Base-by-base conservation (phyloP, 169 alveolate species). In the Cryptosporidium meleagridis region DNA sequence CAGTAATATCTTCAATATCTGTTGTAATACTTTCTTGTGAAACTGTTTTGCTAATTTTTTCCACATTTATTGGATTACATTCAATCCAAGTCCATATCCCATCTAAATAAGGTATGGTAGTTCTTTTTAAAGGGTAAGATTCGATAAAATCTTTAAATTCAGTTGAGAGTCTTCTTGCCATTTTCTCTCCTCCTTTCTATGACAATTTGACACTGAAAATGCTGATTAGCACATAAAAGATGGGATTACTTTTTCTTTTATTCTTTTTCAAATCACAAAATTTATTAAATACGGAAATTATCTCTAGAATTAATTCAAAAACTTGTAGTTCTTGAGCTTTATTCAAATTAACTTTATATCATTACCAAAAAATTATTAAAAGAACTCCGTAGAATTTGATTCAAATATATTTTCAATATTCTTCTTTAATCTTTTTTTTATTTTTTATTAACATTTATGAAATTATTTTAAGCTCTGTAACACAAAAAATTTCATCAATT, bases 41-140 rank as follows among this genome's bases (percentile, higher is more conserved):
- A 48, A 51, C 62, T 39, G 3, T 51, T 48, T 31, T 52, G 2
- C n/a, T 23, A 2, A 45, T 21, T 26, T 51, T 70, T 14, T 41
- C 58, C 48, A 8, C 29, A 55, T 39, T 9, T 55, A 18, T 65
- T 0, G 89, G 89, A 65, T 65, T 31, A 51, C 89, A 80, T 1
- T 80, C 89, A 41, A 80, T 80, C 73, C 75, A 80, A 18, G 89
- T 80, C 89, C 89, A 80, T 12, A 80, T 80, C 1, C 68, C 75
- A 65, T 80, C 68, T 8, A 29, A 14, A 23, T 65, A 39, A 12
- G 75, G 75, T 26, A 65, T 39, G 1, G 44, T 80, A 1, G 67
- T 80, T 26, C 89, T 80, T 29, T 80, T 80, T 45, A 80, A 44
- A 29, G 89, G 89, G 33, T 80, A 33, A n/a, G 55, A 37, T 18